Conservation (phyloP, 2,329 filamentous ascomycete species). For the Tolypocladium guangdongense region DNA sequence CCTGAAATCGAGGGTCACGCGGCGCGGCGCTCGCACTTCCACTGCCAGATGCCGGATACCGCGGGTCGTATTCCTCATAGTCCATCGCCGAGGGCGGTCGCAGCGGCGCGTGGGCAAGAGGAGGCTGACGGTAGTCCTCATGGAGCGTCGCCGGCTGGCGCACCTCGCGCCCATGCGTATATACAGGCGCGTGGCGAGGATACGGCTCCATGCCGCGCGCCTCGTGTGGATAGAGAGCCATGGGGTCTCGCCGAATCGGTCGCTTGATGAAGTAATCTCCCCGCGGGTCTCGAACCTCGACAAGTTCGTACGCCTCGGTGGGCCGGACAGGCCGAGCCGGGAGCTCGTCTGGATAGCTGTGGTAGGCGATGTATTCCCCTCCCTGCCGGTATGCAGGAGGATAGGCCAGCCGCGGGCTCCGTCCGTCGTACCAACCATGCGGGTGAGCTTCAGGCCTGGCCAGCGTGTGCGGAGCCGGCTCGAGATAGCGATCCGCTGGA, state of each 20-base stretch:
- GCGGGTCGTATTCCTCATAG: conserved; percentile 34
- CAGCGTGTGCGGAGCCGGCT: neutral
- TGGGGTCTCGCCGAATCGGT: conserved; percentile 21
- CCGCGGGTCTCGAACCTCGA: conserved; percentile 31
- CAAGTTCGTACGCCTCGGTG: conserved; percentile 30
- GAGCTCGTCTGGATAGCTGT: conserved; percentile 3
- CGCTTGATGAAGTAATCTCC: conserved; percentile 36
- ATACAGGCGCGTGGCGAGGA: conserved; percentile 3
- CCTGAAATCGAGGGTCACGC: neutral
- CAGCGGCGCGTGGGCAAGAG: neutral
- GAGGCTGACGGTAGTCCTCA: neutral
- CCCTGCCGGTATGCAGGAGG: neutral
- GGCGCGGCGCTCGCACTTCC: neutral
- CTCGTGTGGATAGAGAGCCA: conserved; percentile 14
- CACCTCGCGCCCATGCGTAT: neutral
- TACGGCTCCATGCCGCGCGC: conserved; percentile 6
- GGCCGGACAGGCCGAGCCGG: conserved; percentile 1
- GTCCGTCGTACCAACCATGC: neutral
- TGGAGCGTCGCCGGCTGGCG: neutral
- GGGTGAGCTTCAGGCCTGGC: neutral
- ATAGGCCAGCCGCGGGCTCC: neutral
- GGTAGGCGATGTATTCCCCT: conserved; percentile 5
- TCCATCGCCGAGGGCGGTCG: neutral
- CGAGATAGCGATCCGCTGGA: neutral
- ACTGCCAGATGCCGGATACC: conserved; percentile 18